Base-by-base conservation (phyloP, 2,329 filamentous ascomycete species). In the Fusarium pseudocircinatum region DNA sequence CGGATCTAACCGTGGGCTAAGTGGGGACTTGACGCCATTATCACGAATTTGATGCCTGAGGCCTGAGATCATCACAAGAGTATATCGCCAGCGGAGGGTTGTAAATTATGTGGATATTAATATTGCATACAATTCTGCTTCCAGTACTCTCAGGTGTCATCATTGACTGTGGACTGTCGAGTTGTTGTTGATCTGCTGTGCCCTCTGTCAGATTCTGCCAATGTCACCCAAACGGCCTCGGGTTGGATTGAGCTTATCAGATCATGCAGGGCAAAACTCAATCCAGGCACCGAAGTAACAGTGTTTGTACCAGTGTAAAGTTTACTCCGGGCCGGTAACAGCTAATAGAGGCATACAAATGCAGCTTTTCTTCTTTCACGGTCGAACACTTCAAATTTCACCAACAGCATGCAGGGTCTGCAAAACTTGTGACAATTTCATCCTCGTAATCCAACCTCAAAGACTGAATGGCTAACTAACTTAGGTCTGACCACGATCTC, bases 1-100 rank as follows among this genome's bases (percentile, higher is more conserved):
- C 75, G 75, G 75, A 77, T 77, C 68, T 73, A 77, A 42, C 75
- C 75, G 75, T 53, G 9, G 36, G 13, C 40, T 24, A 76, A 61
- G 70, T 74, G 71, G 71, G 15, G 49, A 24, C 26, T 7, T 40
- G 46, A 56, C 61, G 64, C 39, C n/a, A 67, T 61, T 6, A 8
- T 28, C 28, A 18, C 60, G 24, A 42, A 52, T 18, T n/a, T 7
- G 20, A 42, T 42, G 50, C 50, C 50, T 54, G 15, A 54, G 50
- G 36, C 26, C 2, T 0, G 0, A 7, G 6, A 6, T 5, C 20
- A 28, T 14, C 7, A 7, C 0, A 18, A 11, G 34, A 20, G 16
- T 16, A 15, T 8, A 34, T 34, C 2, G 47, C 8, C 46, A 20
- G 14, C 2, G 2, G 6, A 18, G 12, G 2, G 0, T 16, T 24